Base-by-base conservation (phyloP, 495 filamentous ascomycete species). In the Copromyces sp. region DNA sequence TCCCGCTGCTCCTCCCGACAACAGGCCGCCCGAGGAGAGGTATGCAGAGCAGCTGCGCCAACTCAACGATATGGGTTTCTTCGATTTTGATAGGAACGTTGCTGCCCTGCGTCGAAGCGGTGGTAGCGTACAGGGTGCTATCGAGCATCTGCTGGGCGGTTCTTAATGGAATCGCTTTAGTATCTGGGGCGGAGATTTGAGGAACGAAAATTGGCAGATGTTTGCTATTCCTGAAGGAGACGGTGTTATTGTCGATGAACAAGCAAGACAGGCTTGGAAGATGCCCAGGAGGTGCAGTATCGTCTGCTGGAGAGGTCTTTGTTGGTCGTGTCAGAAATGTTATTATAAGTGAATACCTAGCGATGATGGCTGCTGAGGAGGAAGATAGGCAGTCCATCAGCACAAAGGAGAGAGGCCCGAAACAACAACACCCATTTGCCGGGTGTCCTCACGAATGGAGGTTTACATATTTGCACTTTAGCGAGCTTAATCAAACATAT, bases 61-160 rank as follows among this genome's bases (percentile, higher is more conserved):
- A 79, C 83, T 99, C 74, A 98, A 99, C 79, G 95, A 98, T 70
- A 99, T 99, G 96, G 96, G 96, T 5, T 98, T 99, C 81, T 97
- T 89, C 79, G 95, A 99, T 75, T 98, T 98, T 78, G 94, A 98
- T 71, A 81, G 91, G 78, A 99, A 99, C 74, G 88, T 99, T 44
- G 88, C 90, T 75, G 96, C 96, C 20, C 83, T 99, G 80, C 88
- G 95, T 82, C 87, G 94, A 74, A 89, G 92, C 71, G 96, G 96
- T 0, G 96, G 96, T 8, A 97, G 93, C 80, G 95, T 98, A 73
- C 93, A 98, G 80, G 96, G 95, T 3, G 96, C 96, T 14, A 89
- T 98, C 70, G 94, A 98, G 81, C 90, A 94, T 73, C 77, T 94
- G 59, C 80, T 94, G 59, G 80, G 73, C 74, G 77, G 74, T 24